These are phyloP conservation scores for Xylariales sp. DNA, from an alignment of 2,329 filamentous ascomycete genomes.

Conservation along the genomic window DNA sequence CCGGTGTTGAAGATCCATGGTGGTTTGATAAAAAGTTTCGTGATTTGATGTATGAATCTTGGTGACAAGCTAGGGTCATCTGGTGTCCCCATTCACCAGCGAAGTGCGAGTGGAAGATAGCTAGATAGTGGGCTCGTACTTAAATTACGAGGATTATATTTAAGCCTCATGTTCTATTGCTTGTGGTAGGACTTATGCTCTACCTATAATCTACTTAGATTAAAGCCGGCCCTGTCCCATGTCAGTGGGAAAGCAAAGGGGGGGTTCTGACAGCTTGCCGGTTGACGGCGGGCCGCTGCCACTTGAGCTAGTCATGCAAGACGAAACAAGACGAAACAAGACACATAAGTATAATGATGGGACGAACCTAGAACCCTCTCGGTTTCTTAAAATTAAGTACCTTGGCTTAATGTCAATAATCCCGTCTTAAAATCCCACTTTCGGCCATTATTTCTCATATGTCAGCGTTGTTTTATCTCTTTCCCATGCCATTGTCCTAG, in stretches of 20 bases:
- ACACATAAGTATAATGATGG: neutral
- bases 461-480: neutral
- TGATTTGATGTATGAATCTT: conserved; percentile 4
- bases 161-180: neutral
- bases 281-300: conserved; percentile 32
- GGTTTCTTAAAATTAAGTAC: neutral
- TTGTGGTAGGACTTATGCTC: neutral
- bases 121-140: neutral
- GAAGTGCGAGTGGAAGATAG: neutral
- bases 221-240: no score
- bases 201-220: no score
- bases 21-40: conserved; percentile 18
- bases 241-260: neutral
- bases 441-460: neutral
- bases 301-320: conserved; percentile 34
- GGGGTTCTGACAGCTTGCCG: conserved; percentile 11
- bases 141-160: neutral
- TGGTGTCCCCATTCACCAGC: neutral
- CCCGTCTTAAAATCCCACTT: neutral
- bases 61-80: conserved; percentile 2
- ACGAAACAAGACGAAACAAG: conserved; percentile 4
- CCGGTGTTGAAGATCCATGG: conserved; percentile 21
- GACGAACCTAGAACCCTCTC: neutral
- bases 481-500: neutral
- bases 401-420: neutral